Base-by-base conservation (phyloP, 2,329 filamentous ascomycete genomes). In the Dactylellina drechsleri region DNA sequence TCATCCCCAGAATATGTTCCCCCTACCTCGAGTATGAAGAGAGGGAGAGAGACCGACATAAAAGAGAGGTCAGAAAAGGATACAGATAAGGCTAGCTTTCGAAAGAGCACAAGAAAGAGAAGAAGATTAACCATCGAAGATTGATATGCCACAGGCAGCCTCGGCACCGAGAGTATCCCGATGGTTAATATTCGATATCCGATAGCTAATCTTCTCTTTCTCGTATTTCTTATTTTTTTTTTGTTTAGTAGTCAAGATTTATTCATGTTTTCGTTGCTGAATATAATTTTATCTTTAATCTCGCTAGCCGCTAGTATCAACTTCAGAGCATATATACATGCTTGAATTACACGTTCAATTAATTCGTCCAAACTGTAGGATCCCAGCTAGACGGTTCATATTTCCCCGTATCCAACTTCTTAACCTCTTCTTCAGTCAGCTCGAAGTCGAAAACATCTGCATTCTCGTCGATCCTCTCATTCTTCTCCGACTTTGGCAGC, bases 401-500 rank as follows among this genome's bases (percentile, higher is more conserved):
- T 68, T 86, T 84, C 1, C 81, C 81, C 0, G 85, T 86, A 67
- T 85, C 83, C 23, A 88, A 77, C 53, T 81, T 82, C 64, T 83
- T 82, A 68, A 88, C 83, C 72, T 88, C 87, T 52, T 85, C 85
- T n/a, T 82, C 81, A 0, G 83, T 83, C 68, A 88, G 79, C 79
- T 87, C 84, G 79, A 88, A 88, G 78, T 86, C 85, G 78, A 83
- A 88, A 12, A 88, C 74, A 1, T 82, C 82, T 0, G 85, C 81
- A 78, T 93, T 93, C 80, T 88, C 86, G 72, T 84, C 83, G 77
- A 93, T 92, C 12, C 90, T 85, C 31, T 85, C 86, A 0, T 88
- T 85, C 3, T 87, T 90, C 58, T 90, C 89, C 74, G 89, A 92
- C 85, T 93, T 93, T 20, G 91, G 90, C 75, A 93, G 83, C 53